Evolutionary conservation across 106 monocot genomes (phyloP).

Genomic region (Platanthera zijinensis): DNA sequence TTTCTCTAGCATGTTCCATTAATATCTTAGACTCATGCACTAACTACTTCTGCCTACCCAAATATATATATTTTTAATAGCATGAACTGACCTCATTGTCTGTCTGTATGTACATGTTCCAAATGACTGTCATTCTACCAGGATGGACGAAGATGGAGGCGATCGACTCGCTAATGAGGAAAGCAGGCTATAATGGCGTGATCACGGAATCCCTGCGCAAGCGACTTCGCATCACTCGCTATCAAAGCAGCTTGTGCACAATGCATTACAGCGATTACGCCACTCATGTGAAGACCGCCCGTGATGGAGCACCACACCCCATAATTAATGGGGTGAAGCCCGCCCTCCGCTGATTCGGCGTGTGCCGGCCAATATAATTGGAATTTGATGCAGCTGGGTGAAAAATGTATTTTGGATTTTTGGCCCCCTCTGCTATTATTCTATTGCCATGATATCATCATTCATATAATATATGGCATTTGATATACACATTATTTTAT

Average conservation of each 20-base stretch:
- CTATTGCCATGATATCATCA: slow-evolving; percentile 16
- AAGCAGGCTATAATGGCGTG: slow-evolving; percentile 78
- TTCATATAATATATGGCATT: background rate
- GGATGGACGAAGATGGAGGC: slow-evolving; percentile 90
- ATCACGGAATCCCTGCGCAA: slow-evolving; percentile 69
- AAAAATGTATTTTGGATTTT: slow-evolving; percentile 20
- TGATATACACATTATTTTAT: background rate
- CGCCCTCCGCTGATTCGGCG: background rate
- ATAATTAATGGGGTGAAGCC: slow-evolving; percentile 37
- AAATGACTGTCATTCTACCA: slow-evolving; percentile 6
- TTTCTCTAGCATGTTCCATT: no score
- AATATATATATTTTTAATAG: background rate
- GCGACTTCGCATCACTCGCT: slow-evolving; percentile 59
- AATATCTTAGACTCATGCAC: no score
- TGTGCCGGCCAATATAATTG: slow-evolving; percentile 3
- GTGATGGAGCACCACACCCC: slow-evolving; percentile 37
- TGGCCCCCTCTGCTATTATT: slow-evolving; percentile 22
- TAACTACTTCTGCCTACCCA: no score
- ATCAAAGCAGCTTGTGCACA: slow-evolving; percentile 86
- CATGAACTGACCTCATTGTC: background rate
- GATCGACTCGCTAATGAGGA: slow-evolving; percentile 88
- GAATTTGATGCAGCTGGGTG: slow-evolving; percentile 21
- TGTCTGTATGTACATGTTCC: background rate
- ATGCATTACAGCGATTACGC: slow-evolving; percentile 81
- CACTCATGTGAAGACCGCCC: slow-evolving; percentile 45